These are phyloP conservation scores for Houttuynia cordata DNA, from an alignment of 164 flowering plant genomes.

Conservation along the genomic window DNA sequence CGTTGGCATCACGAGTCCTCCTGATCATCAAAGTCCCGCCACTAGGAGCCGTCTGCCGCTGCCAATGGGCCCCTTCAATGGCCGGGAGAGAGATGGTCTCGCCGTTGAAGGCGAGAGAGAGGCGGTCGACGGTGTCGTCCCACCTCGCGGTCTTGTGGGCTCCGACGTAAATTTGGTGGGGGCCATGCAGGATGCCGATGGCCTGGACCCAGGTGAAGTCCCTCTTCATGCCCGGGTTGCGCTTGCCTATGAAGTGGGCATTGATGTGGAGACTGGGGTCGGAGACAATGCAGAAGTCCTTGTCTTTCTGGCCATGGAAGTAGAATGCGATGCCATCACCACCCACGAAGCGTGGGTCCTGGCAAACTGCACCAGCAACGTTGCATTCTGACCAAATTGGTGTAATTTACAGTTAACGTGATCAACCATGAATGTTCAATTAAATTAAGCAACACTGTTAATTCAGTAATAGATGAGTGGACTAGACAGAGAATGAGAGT, in stretches of 20 bases:
- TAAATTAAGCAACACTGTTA: not conserved
- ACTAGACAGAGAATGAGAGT: not conserved
- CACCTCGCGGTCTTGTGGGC: slow-evolving; percentile 46
- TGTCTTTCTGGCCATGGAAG: slow-evolving; percentile 38
- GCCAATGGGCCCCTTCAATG: slow-evolving; percentile 29
- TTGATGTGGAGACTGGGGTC: slow-evolving; percentile 39
- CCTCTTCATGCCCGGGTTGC: not conserved
- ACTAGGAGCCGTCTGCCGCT: slow-evolving; percentile 2
- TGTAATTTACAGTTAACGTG: no score
- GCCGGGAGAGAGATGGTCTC: slow-evolving; percentile 22
- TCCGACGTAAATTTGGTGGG: slow-evolving; percentile 32
- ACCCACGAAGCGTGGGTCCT: slow-evolving; percentile 35
- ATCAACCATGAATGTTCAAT: no score
- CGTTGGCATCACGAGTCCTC: slow-evolving; percentile 17
- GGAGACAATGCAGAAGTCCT: slow-evolving; percentile 33
- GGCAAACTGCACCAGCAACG: slow-evolving; percentile 29
- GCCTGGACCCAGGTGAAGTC: slow-evolving; percentile 24
- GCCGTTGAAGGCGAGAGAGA: slow-evolving; percentile 30
- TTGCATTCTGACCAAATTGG: slow-evolving; percentile 17
- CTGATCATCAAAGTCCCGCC: slow-evolving; percentile 17
- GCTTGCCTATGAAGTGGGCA: slow-evolving; percentile 19
- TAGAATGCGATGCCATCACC: slow-evolving; percentile 36
- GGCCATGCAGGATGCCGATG: slow-evolving; percentile 17
- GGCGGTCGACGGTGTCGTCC: slow-evolving; percentile 39
- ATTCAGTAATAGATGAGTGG: not conserved